Conservation (phyloP, 441 rosid species). For the Breynia disticha region DNA sequence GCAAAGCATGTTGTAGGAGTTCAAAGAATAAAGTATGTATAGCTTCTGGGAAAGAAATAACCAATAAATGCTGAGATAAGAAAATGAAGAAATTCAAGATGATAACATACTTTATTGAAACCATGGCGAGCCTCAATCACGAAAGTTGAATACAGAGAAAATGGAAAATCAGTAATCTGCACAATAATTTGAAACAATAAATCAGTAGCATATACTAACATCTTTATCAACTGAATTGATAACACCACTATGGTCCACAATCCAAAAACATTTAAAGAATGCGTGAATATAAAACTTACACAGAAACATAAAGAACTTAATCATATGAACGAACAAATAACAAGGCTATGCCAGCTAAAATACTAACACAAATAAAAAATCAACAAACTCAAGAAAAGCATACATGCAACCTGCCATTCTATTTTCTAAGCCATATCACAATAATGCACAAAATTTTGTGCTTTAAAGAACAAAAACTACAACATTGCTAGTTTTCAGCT, state of each 20-base stretch:
- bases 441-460: too few relatives aligned
- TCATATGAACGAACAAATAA: background rate
- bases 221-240: too few relatives aligned
- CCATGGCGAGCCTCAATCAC: constrained; percentile 95
- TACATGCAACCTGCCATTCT: too few relatives aligned
- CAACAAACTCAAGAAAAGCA: too few relatives aligned
- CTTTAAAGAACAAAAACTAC: too few relatives aligned
- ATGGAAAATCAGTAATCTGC: constrained; percentile 96
- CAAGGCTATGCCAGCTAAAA: too few relatives aligned
- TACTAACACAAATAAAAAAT: too few relatives aligned
- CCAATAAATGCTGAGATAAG: constrained; percentile 6
- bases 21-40: background rate
- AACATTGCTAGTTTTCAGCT: too few relatives aligned
- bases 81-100: constrained; percentile 8
- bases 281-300: too few relatives aligned
- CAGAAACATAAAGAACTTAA: background rate
- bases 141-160: constrained; percentile 89
- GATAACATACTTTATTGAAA: constrained; percentile 70
- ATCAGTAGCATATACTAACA: constrained; percentile 5
- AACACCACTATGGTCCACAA: too few relatives aligned
- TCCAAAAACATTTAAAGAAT: too few relatives aligned
- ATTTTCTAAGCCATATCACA: too few relatives aligned
- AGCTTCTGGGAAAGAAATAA: background rate
- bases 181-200: constrained; percentile 17
- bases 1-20: background rate